A percentile compares a stretch with the other conserved stretches of the same genome.
These are phyloP conservation scores for Beta lomatogona DNA, from an alignment of 179 eudicot genomes.

Conservation along the genomic window DNA sequence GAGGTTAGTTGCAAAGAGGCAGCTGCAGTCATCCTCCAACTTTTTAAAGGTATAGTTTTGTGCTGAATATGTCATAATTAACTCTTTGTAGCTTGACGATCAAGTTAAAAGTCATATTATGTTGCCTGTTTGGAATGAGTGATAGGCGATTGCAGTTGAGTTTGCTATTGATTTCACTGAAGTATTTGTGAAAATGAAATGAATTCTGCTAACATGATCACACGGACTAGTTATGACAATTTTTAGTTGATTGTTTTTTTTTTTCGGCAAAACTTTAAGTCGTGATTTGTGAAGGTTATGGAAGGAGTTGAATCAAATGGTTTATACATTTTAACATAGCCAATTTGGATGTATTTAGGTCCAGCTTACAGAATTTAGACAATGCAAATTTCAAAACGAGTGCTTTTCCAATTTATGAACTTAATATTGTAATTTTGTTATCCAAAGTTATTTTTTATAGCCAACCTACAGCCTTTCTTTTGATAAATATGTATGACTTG, in stretches of 20 bases:
- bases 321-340: not conserved
- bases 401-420: no score
- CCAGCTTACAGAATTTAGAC: not conserved
- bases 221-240: not conserved
- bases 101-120: not conserved
- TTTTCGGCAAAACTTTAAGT: not conserved
- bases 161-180: not conserved
- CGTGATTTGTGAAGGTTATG: not conserved
- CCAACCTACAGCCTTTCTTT: no score
- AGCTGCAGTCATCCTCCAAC: slow-evolving; percentile 64
- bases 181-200: not conserved
- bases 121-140: not conserved
- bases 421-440: no score
- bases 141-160: not conserved
- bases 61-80: not conserved
- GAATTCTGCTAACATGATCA: not conserved
- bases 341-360: not conserved
- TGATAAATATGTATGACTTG: no score
- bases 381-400: no score
- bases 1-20: slow-evolving; percentile 61
- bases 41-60: slow-evolving; percentile 68
- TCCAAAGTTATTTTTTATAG: no score
- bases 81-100: not conserved
- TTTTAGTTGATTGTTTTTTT: no score
- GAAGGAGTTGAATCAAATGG: not conserved